These are phyloP conservation scores for Pleodorina starrii DNA, from an alignment of 139 green algal genomes.

Conservation along the genomic window DNA sequence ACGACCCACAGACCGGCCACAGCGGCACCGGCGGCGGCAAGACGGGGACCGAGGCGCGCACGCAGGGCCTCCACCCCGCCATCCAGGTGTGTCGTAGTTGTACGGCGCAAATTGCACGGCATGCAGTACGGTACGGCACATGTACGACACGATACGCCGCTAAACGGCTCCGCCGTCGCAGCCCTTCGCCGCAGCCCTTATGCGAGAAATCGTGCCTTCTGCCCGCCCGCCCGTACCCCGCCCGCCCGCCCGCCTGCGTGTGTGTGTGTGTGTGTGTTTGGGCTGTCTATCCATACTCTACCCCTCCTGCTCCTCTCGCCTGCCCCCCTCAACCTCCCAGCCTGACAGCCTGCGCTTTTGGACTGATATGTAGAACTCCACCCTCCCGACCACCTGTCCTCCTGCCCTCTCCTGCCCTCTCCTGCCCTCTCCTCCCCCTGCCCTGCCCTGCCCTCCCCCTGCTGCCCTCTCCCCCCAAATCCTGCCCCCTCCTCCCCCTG, in stretches of 20 bases:
- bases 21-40: not conserved
- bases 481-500: not conserved
- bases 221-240: no score
- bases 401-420: not conserved
- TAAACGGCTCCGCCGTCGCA: no score
- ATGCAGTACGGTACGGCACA: no score
- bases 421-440: not conserved
- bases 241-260: not conserved
- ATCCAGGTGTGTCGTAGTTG: conserved; percentile 8
- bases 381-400: no score
- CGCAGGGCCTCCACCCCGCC: not conserved
- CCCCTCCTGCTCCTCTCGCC: not conserved
- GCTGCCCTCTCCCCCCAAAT: not conserved
- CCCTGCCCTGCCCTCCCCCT: not conserved
- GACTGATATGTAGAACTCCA: no score
- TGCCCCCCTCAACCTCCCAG: not conserved
- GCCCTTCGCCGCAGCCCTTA: no score
- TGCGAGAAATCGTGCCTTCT: no score
- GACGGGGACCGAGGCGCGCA: not conserved
- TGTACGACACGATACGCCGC: no score
- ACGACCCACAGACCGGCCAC: no score
- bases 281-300: not conserved
- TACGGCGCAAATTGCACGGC: no score
- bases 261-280: not conserved
- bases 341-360: no score